These are phyloP conservation scores for Penicillium fimorum DNA, from an alignment of 495 filamentous ascomycete species.

Conservation along the genomic window DNA sequence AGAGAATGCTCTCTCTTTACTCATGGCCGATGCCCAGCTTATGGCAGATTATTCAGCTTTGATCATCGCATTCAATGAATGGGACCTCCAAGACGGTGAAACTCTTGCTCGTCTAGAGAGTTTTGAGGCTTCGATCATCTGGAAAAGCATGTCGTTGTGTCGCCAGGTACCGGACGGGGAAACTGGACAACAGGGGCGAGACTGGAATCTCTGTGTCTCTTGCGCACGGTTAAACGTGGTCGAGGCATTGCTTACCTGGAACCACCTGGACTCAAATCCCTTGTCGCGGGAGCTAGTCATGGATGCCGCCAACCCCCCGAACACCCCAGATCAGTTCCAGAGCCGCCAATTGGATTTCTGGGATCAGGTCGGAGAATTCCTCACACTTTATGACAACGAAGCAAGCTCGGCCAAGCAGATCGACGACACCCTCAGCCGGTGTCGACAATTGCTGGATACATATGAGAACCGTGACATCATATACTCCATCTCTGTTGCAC, in stretches of 20 bases:
- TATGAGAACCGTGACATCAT: constrained; percentile 89
- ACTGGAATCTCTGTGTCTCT: constrained; percentile 58
- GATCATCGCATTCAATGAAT: constrained; percentile 50
- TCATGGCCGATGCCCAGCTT: constrained; percentile 58
- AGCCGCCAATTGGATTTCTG: constrained; percentile 76
- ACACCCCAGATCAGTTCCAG: constrained; percentile 50
- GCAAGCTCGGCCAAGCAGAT: constrained; percentile 56
- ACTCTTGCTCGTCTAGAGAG: constrained; percentile 53
- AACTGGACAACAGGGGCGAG: constrained; percentile 37
- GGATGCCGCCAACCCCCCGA: constrained; percentile 41
- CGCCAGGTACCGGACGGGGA: constrained; percentile 43
- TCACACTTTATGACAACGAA: constrained; percentile 64
- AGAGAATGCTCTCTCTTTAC: constrained; percentile 47
- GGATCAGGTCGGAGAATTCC: constrained; percentile 68
- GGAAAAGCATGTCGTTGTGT: constrained; percentile 57
- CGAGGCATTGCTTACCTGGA: constrained; percentile 69
- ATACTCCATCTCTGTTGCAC: constrained; percentile 80
- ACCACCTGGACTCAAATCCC: constrained; percentile 58
- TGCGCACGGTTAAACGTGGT: constrained; percentile 70
- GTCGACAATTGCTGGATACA: constrained; percentile 69
- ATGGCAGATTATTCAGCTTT: constrained; percentile 63
- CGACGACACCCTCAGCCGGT: constrained; percentile 58
- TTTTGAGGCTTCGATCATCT: constrained; percentile 70
- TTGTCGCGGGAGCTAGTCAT: constrained; percentile 47
- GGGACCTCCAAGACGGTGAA: constrained; percentile 40